These are phyloP conservation scores for Colletotrichum cereale DNA, from an alignment of 2,329 filamentous ascomycete genomes.

Conservation along the genomic window DNA sequence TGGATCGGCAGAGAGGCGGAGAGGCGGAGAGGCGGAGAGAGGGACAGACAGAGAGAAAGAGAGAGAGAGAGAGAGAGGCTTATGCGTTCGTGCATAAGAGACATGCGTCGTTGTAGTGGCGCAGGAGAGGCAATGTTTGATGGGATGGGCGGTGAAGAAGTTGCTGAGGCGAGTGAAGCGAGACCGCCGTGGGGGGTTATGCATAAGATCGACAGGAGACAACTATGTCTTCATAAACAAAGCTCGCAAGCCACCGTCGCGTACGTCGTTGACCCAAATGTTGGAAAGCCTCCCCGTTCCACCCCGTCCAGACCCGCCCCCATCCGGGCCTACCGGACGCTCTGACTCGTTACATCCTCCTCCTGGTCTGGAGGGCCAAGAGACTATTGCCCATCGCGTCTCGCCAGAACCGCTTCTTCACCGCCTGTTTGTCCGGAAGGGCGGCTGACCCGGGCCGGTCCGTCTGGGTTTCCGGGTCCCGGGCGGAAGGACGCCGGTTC, in stretches of 20 bases:
- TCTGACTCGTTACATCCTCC: background rate
- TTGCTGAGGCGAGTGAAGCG: no score
- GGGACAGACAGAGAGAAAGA: background rate
- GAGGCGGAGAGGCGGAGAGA: background rate
- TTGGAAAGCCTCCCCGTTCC: background rate
- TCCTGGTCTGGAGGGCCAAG: background rate
- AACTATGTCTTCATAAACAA: background rate
- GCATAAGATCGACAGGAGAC: constrained; percentile 14
- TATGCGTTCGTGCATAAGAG: background rate
- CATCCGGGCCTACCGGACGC: background rate
- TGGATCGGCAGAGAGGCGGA: background rate
- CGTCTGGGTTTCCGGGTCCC: constrained; percentile 19
- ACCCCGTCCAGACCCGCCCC: background rate
- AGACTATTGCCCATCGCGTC: background rate
- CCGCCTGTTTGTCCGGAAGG: constrained; percentile 31
- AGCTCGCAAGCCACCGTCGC: background rate
- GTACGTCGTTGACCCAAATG: background rate
- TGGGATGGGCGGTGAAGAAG: constrained; percentile 12
- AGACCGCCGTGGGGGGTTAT: background rate
- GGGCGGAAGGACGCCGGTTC: constrained; percentile 2
- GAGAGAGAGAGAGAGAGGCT: background rate
- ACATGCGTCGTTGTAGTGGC: background rate
- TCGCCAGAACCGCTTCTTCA: constrained; percentile 9
- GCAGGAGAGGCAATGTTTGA: background rate
- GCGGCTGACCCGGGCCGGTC: constrained; percentile 29